Conservation (phyloP, 495 filamentous ascomycete genomes). For the Neurospora terricola region DNA sequence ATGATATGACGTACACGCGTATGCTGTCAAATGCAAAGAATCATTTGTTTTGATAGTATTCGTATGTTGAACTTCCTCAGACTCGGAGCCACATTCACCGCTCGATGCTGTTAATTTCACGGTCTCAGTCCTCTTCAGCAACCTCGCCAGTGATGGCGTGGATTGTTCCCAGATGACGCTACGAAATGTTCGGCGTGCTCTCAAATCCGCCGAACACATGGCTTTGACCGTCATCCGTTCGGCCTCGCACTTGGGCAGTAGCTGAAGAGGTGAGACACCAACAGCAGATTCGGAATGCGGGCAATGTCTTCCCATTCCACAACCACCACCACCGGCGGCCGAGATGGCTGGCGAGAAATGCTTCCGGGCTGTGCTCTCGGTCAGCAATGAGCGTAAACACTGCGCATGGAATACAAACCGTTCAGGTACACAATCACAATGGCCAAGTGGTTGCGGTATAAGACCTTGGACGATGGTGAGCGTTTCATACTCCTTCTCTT, state of each 20-base stretch:
- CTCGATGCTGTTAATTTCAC: not conserved
- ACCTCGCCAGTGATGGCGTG: not conserved
- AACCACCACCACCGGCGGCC: not conserved
- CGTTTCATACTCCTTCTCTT: not conserved
- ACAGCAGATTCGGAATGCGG: conserved; percentile 3
- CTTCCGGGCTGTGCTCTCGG: not conserved
- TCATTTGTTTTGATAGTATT: not conserved
- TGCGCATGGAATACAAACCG: not conserved
- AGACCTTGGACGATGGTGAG: not conserved
- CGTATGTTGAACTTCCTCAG: not conserved
- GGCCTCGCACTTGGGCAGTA: not conserved
- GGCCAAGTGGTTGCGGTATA: not conserved
- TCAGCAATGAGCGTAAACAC: not conserved
- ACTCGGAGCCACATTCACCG: not conserved
- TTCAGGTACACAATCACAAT: not conserved
- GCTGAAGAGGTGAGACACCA: not conserved
- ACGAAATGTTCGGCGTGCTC: not conserved
- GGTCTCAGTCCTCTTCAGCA: not conserved
- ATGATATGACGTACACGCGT: not conserved
- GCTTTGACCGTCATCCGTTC: not conserved
- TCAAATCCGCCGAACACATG: not conserved
- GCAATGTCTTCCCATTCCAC: conserved; percentile 6
- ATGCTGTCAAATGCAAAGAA: not conserved
- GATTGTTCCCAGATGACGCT: not conserved
- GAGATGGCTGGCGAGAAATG: not conserved